Conservation (phyloP, 495 filamentous ascomycete genomes). For the Extremus antarcticus region DNA sequence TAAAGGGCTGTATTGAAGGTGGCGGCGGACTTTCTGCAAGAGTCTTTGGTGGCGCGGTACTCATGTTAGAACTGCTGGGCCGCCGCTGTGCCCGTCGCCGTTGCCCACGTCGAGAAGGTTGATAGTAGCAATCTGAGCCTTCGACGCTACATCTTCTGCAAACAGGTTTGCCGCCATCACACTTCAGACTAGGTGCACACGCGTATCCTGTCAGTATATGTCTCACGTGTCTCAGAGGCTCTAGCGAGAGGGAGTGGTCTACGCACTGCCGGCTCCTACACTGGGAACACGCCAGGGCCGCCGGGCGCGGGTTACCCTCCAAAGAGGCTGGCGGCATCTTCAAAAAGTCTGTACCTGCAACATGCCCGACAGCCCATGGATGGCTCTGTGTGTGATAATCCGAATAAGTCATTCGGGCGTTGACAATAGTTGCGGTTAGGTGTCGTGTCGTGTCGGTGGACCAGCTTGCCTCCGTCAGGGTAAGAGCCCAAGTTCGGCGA, state of each 20-base stretch:
- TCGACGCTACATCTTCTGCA: slow-evolving; percentile 35
- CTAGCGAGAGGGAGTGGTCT: too few species aligned
- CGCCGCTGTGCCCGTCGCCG: slow-evolving; percentile 25
- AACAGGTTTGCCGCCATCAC: slow-evolving; percentile 39
- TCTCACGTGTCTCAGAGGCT: too few species aligned
- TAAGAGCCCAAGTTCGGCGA: too few species aligned
- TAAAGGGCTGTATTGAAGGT: background rate
- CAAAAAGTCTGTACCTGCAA: too few species aligned
- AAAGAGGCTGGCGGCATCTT: too few species aligned
- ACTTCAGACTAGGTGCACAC: too few species aligned
- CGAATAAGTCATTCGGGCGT: background rate
- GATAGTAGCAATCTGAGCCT: slow-evolving; percentile 38
- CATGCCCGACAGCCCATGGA: too few species aligned
- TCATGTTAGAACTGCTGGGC: background rate
- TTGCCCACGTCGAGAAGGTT: slow-evolving; percentile 43
- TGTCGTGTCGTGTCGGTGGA: too few species aligned
- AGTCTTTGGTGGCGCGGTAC: background rate
- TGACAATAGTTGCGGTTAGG: too few species aligned
- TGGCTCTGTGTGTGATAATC: background rate
- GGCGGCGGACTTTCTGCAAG: background rate
- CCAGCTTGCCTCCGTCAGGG: too few species aligned
- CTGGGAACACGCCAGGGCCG: background rate
- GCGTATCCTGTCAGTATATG: too few species aligned
- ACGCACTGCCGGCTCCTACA: slow-evolving; percentile 9
- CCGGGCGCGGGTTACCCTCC: background rate